phyloP scores from a whole-genome alignment of 2,329 filamentous ascomycete genomes.

The Leptosphaerulina australis region DNA sequence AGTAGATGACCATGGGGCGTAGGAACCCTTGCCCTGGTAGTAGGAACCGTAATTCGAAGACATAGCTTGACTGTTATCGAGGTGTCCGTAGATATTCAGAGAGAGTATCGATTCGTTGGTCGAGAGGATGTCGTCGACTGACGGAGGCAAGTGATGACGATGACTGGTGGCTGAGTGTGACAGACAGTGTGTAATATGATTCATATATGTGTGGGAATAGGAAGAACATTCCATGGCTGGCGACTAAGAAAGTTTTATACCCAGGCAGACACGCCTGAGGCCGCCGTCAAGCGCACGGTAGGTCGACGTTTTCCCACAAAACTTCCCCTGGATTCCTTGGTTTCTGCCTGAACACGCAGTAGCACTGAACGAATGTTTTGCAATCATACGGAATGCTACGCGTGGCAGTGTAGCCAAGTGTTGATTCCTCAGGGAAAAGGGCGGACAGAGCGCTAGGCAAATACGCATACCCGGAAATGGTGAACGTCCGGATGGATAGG shows the following conservation, averaged over 20 bases:
- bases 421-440: constrained; percentile 13
- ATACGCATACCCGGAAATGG: not conserved
- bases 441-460: constrained; percentile 7
- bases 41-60: constrained; percentile 1
- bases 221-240: not conserved
- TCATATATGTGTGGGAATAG: not conserved
- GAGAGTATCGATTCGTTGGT: not conserved
- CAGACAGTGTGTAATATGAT: not conserved
- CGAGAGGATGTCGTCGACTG: not conserved
- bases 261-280: constrained; percentile 13
- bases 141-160: not conserved
- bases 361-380: not conserved
- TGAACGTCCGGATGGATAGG: not conserved
- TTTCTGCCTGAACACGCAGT: constrained; percentile 12
- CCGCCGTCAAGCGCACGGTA: not conserved
- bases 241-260: constrained; percentile 1
- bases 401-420: constrained; percentile 15
- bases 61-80: constrained; percentile 8
- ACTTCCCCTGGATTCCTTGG: constrained; percentile 1
- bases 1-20: not conserved
- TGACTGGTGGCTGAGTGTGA: not conserved
- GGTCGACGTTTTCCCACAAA: not conserved
- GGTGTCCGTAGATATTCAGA: not conserved
- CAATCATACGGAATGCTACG: constrained; percentile 3
- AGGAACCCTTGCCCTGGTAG: constrained; percentile 2